Base-by-base conservation (phyloP, 257 asterid species). In the Capsicum baccatum region DNA sequence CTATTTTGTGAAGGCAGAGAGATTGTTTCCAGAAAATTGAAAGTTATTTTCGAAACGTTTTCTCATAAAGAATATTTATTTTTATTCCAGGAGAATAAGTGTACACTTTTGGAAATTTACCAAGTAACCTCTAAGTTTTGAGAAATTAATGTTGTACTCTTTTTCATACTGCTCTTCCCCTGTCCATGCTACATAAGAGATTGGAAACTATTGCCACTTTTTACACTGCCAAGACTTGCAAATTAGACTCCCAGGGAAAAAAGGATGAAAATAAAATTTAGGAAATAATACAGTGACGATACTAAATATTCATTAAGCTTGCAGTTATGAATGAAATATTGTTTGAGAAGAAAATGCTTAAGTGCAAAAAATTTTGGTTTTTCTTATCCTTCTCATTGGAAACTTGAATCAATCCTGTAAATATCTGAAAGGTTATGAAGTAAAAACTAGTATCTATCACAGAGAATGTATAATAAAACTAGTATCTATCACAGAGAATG, bases 251-350 rank as follows among this genome's bases (percentile, higher is more conserved):
- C 52, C 33, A 6, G 21, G 50, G 50, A 1, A 37, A 67, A 35
- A 39, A 0, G 5, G n/a, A 67, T 35, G 19, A 7, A 35, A 67
- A 67, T 37, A 14, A 14, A 35, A 7, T 14, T 67, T 50, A 67
- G 7, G 52, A 67, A 35, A 67, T 8, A 19, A 67, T 37, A 67
- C 19, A 14, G 21, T 14, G 74, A 37, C 11, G 6, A 67, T 67
- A 67, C 74, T 67, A 14, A 67, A 26, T 67, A 12, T 39, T 67
- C 74, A 67, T 37, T 67, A 67, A 67, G 74, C 50, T 35, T 37
- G 50, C 37, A 67, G 74, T 67, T 67, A 14, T 37, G 74, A 50
- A 3, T 35, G 74, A 37, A 67, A 37, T 16, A 67, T 67, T 1
- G 11, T 66, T 35, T 66, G 73, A 66, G 48, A 35, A 66, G 48